A percentile compares a stretch with the other conserved stretches of the same genome.
Conservation (phyloP, 2,329 filamentous ascomycete genomes). For the Alternaria sp. region DNA sequence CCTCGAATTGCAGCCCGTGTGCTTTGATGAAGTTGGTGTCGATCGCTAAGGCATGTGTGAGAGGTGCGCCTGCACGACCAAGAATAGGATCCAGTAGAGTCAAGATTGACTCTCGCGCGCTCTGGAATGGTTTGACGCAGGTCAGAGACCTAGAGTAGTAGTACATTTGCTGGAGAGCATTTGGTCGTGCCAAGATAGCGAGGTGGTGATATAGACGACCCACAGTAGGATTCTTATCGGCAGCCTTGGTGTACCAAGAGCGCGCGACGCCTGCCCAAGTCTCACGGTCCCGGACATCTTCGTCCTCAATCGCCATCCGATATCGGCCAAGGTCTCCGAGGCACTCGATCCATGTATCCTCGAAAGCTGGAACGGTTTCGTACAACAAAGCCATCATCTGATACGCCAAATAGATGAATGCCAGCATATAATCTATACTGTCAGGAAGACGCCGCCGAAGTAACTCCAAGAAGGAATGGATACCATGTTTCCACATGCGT, state of each 20-base stretch:
- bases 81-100: constrained; percentile 68
- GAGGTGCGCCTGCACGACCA: constrained; percentile 37
- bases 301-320: constrained; percentile 89
- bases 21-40: constrained; percentile 69
- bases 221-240: constrained; percentile 74
- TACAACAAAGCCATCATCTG: constrained; percentile 87
- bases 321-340: constrained; percentile 86
- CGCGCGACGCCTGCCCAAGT: constrained; percentile 81
- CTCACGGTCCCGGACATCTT: constrained; percentile 75
- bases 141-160: constrained; percentile 75
- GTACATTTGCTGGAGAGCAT: constrained; percentile 73
- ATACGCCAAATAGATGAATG: constrained; percentile 88
- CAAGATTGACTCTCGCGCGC: constrained; percentile 72
- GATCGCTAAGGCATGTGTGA: constrained; percentile 50
- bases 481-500: constrained; percentile 92
- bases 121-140: constrained; percentile 69
- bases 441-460: constrained; percentile 69
- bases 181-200: constrained; percentile 76
- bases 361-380: constrained; percentile 82
- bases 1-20: constrained; percentile 69
- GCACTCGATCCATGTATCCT: constrained; percentile 93
- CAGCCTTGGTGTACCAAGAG: constrained; percentile 81
- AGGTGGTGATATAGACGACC: constrained; percentile 89
- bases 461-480: constrained; percentile 83
- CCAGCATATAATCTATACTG: constrained; percentile 86